Evolutionary conservation across 1,284 basidiomycete species (phyloP), one percentile per base, ranked within the genome.

Genomic region (Tylopilus sp.): DNA sequence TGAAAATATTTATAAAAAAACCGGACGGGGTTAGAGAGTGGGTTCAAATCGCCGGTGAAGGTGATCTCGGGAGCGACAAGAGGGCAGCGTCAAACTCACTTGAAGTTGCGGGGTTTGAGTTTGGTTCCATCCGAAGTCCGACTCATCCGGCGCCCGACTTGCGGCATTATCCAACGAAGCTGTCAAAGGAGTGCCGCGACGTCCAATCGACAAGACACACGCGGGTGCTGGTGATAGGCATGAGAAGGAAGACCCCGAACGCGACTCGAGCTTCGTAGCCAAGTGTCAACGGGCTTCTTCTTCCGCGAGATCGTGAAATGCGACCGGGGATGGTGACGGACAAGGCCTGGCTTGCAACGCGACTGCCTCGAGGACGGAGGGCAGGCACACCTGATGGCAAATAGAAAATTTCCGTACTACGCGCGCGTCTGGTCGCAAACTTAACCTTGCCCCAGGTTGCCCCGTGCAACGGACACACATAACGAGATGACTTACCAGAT

Each of bases 341-440:
- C 45, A 52, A 49, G 51, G 36, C 51, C 49, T 41, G 36, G 48
- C 42, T 42, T 56, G 56, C 63, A 69, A 65, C 54, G 66, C 57
- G 62, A 62, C 53, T 58, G 57, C 64, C 64, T 68, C 66, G 67
- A 66, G 64, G 64, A 69, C 53, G 65, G 55, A 54, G 53, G 7
- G 60, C 65, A 68, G 64, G 60, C 61, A 63, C 50, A 46, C 15
- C 44, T 61, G 50, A 54, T 51, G 60, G 54, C 48, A 56, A 64
- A 49, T 42, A 63, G 36, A 62, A 64, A 56, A 60, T 61, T 59
- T 61, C 67, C 65, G 64, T 58, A 18, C 50, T 57, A 61, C 56
- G 51, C 63, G 51, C 63, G 55, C 52, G 61, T 50, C 35, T 56
- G 43, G 26, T 51, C 48, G 37, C 55, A 69, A 65, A 65, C 64